A percentile compares a stretch with the other conserved stretches of the same genome.
Conservation (phyloP, 331 rosid species). For the Rhamnella rubrinervis region DNA sequence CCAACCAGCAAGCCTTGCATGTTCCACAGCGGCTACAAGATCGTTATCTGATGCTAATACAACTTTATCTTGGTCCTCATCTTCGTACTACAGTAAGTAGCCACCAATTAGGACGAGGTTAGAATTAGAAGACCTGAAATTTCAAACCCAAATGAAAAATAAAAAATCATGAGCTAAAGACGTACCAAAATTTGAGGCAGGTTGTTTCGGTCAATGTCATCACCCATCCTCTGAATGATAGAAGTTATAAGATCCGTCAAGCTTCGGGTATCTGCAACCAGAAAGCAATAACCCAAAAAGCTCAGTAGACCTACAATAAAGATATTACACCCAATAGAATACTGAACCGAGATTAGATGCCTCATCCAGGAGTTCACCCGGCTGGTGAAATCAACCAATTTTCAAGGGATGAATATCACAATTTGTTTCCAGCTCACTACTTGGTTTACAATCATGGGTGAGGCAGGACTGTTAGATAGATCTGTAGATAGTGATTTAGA, state of each 20-base stretch:
- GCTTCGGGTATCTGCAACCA: slow-evolving; percentile 65
- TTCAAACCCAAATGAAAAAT: not conserved
- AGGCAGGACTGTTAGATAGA: not conserved
- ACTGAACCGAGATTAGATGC: not conserved
- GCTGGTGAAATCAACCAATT: too few species aligned
- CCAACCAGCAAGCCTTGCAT: slow-evolving; percentile 80
- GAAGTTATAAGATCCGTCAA: slow-evolving; percentile 79
- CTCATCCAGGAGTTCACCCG: not conserved
- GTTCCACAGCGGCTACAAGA: slow-evolving; percentile 89
- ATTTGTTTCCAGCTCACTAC: not conserved
- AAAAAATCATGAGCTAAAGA: slow-evolving; percentile 5
- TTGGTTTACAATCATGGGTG: not conserved
- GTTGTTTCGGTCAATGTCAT: slow-evolving; percentile 70
- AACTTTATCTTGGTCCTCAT: slow-evolving; percentile 86
- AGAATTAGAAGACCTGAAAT: not conserved
- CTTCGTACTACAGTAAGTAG: slow-evolving; percentile 70
- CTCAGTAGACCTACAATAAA: slow-evolving; percentile 26
- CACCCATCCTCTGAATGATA: slow-evolving; percentile 79
- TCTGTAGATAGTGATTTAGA: not conserved
- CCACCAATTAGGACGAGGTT: slow-evolving; percentile 18
- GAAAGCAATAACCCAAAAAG: slow-evolving; percentile 32
- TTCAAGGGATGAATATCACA: not conserved
- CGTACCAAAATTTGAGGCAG: slow-evolving; percentile 89
- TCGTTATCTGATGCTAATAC: slow-evolving; percentile 89
- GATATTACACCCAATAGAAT: not conserved